Evolutionary conservation across 352 stramenopile genomes (phyloP).

Genomic region (Discostella stelligera): DNA sequence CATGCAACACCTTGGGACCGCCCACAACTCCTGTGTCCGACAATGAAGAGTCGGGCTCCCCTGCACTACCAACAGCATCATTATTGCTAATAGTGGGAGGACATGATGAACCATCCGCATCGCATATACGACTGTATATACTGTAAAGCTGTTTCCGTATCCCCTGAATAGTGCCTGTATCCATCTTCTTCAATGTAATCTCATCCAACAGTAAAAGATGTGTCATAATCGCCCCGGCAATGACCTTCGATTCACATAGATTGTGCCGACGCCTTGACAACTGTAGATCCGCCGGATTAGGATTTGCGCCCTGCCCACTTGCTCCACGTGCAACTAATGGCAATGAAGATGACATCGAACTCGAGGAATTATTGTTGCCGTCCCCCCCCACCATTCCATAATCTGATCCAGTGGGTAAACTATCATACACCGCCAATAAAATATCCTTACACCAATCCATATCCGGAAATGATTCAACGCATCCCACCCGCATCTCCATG

Average conservation of each 20-base stretch:
- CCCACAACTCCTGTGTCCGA: conserved; percentile 24
- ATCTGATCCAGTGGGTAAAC: conserved; percentile 7
- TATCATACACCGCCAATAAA: conserved; percentile 44
- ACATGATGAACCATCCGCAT: neutral
- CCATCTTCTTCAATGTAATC: conserved; percentile 64
- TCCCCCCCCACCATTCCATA: neutral
- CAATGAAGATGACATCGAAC: neutral
- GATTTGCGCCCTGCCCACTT: neutral
- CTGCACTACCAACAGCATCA: neutral
- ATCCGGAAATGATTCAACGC: conserved; percentile 36
- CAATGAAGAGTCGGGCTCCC: neutral
- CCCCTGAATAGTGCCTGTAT: conserved; percentile 52
- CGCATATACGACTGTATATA: conserved; percentile 58
- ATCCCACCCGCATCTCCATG: conserved; percentile 30
- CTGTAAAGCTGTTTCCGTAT: conserved; percentile 57
- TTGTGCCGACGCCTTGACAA: conserved; percentile 24
- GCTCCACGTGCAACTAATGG: neutral
- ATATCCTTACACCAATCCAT: conserved; percentile 57
- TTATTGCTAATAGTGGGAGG: neutral
- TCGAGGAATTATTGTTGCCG: neutral
- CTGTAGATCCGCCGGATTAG: conserved; percentile 4
- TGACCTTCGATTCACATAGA: neutral
- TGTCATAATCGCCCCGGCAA: conserved; percentile 59
- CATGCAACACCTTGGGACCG: conserved; percentile 15
- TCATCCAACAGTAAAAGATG: conserved; percentile 63